phyloP scores from a whole-genome alignment of 2,329 filamentous ascomycete genomes.

The Penicillium nordicum region DNA sequence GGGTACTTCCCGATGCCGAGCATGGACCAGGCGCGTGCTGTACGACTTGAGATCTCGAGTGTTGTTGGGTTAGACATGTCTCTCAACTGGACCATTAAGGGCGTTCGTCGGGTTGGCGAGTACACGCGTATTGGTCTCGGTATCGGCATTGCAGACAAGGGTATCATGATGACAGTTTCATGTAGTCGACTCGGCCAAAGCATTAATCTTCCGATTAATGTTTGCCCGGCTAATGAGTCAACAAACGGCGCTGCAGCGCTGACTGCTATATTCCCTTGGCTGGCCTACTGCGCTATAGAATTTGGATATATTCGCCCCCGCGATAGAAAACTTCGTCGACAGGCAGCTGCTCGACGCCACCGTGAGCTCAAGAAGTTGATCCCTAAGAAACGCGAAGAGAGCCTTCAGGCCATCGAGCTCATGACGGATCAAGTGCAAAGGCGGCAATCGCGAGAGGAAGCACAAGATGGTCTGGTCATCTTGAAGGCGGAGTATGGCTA shows the following conservation, averaged over 20 bases:
- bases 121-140: constrained; percentile 41
- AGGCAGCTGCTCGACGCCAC: constrained; percentile 34
- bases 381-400: constrained; percentile 37
- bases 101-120: constrained; percentile 36
- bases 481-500: constrained; percentile 42
- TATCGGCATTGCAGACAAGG: constrained; percentile 35
- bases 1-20: constrained; percentile 35
- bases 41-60: constrained; percentile 35
- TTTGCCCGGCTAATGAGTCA: constrained; percentile 36
- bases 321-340: constrained; percentile 35
- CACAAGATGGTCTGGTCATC: constrained; percentile 39
- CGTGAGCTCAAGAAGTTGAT: constrained; percentile 38
- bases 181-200: constrained; percentile 43
- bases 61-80: constrained; percentile 28
- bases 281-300: constrained; percentile 41
- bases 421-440: constrained; percentile 41
- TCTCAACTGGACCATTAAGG: constrained; percentile 36
- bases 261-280: constrained; percentile 39
- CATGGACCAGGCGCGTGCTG: constrained; percentile 29
- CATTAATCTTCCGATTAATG: constrained; percentile 38
- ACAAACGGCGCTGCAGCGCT: constrained; percentile 34
- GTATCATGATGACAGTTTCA: constrained; percentile 38
- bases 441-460: constrained; percentile 36
- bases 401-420: constrained; percentile 38
- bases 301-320: constrained; percentile 42